Conservation (phyloP, 805 yeast genomes). For the Pichia rugopelliculosa region DNA sequence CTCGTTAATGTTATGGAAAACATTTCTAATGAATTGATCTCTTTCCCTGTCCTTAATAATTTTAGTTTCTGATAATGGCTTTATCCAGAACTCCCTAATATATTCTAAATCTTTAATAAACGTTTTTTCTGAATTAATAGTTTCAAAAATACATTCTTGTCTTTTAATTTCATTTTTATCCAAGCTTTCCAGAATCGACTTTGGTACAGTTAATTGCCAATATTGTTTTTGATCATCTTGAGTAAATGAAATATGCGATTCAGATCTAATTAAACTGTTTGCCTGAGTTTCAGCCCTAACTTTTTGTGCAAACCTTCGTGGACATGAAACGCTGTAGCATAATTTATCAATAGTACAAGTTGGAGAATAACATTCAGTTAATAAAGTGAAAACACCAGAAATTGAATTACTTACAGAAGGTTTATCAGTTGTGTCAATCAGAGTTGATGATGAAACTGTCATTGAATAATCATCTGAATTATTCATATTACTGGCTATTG, state of each 20-base stretch:
- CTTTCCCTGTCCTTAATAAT: slow-evolving; percentile 84
- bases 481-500: slow-evolving; percentile 21
- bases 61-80: slow-evolving; percentile 79
- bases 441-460: neutral
- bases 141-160: slow-evolving; percentile 92
- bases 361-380: slow-evolving; percentile 95
- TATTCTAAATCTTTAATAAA: slow-evolving; percentile 93
- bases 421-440: slow-evolving; percentile 2
- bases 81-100: slow-evolving; percentile 86
- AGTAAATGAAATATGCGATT: slow-evolving; percentile 59
- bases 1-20: slow-evolving; percentile 84
- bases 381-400: slow-evolving; percentile 86
- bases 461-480: slow-evolving; percentile 9
- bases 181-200: slow-evolving; percentile 65
- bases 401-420: slow-evolving; percentile 31
- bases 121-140: slow-evolving; percentile 88
- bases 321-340: slow-evolving; percentile 95
- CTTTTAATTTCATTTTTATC: slow-evolving; percentile 83
- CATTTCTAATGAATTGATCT: slow-evolving; percentile 85
- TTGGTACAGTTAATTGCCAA: slow-evolving; percentile 91
- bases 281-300: slow-evolving; percentile 85
- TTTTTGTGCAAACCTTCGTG: slow-evolving; percentile 91
- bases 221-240: slow-evolving; percentile 76
- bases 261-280: slow-evolving; percentile 73
- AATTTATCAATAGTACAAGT: slow-evolving; percentile 84